Conservation (phyloP, 495 filamentous ascomycete genomes). For the Letharia lupina region DNA sequence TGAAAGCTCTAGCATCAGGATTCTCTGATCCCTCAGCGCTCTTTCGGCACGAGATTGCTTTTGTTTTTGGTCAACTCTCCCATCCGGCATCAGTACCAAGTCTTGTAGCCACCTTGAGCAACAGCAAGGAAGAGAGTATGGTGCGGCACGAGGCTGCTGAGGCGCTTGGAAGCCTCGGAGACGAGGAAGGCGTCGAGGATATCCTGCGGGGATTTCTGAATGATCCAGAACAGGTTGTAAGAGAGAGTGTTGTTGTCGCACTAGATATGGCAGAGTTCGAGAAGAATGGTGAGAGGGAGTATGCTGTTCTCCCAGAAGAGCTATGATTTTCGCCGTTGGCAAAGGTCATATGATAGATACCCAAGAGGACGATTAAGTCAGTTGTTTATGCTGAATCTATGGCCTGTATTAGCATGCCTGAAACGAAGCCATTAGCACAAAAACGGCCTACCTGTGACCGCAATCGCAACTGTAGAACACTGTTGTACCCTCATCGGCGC, state of each 20-base stretch:
- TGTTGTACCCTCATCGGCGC: constrained; percentile 91
- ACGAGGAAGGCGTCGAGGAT: constrained; percentile 86
- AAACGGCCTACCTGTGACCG: constrained; percentile 62
- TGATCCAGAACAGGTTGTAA: constrained; percentile 85
- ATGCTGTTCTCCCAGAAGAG: constrained; percentile 72
- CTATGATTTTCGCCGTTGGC: constrained; percentile 19
- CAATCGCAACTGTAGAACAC: constrained; percentile 84
- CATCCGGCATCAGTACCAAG: constrained; percentile 94
- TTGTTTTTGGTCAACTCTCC: constrained; percentile 92
- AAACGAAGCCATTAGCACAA: neutral
- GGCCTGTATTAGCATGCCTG: neutral
- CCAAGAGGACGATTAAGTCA: constrained; percentile 26
- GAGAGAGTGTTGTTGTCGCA: constrained; percentile 90
- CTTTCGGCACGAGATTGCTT: constrained; percentile 97
- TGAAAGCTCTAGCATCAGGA: constrained; percentile 78
- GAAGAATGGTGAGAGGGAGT: constrained; percentile 79
- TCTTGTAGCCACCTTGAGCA: constrained; percentile 66
- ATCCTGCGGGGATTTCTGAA: constrained; percentile 74
- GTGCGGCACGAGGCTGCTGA: constrained; percentile 97
- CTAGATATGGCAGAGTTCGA: constrained; percentile 98
- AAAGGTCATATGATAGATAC: constrained; percentile 12
- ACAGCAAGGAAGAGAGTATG: constrained; percentile 82
- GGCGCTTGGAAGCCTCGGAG: constrained; percentile 90
- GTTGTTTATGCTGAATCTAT: constrained; percentile 56
- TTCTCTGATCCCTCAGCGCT: constrained; percentile 80